Base-by-base conservation (phyloP, 2,329 filamentous ascomycete species). In the Botrytis aclada region DNA sequence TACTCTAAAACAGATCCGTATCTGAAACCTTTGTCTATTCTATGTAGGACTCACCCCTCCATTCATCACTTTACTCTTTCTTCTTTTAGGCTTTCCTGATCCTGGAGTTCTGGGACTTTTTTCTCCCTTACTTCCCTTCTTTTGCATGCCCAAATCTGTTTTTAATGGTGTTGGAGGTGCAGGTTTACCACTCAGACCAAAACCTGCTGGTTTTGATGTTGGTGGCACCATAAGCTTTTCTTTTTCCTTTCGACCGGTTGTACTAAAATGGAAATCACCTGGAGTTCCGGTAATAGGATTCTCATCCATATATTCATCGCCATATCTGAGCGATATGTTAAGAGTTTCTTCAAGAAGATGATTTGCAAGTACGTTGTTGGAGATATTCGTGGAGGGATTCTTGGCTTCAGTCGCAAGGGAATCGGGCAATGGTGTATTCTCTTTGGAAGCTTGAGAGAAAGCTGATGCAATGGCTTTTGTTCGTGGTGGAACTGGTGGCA, bases 271-370 rank as follows among this genome's bases (percentile, higher is more conserved):
- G 80, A 91, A 92, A 71, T 89, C 88, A 67, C 89, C 89, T 0
- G 89, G 89, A 43, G 86, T 85, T 66, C 90, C 89, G 0, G 88
- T 90, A 77, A 92, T 91, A 60, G 89, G 88, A 76, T 90, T 91
- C 80, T 91, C 88, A 80, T 92, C 88, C 81, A 91, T 87, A 79
- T 89, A 91, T 75, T 91, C 89, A 66, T 88, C 86, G 54, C 88
- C 89, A 76, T 87, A 88, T 75, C 84, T 85, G 81, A 88, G 83
- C 76, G 89, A 87, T 58, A 88, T 84, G 76, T 84, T 81, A 74
- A 89, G 86, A 0, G 89, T 87, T 77, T 90, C 87, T 76, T 90
- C 88, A 3, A 88, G 76, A 54, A 79, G 78, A 54, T 77, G 77
- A 47, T 69, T 77, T 63, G 78, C 78, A 69, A 79, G 72, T 72